Evolutionary conservation across 2,329 filamentous ascomycete species (phyloP).

Genomic region (Eutypa lata): DNA sequence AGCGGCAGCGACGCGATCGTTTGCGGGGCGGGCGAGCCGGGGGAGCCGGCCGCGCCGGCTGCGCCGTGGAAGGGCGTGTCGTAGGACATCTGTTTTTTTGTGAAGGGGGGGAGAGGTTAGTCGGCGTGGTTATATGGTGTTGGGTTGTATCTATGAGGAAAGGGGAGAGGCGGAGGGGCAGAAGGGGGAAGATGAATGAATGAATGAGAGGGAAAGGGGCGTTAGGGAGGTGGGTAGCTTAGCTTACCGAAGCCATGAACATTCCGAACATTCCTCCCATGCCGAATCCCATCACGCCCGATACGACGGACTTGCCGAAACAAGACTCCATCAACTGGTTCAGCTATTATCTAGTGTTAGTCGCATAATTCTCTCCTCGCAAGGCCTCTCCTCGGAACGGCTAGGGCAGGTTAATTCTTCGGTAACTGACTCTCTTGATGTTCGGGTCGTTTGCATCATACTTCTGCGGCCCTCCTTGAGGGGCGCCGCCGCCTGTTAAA

Average conservation of each 20-base stretch:
- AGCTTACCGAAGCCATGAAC: constrained; percentile 91
- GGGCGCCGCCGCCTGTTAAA: constrained; percentile 21
- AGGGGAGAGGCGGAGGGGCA: neutral
- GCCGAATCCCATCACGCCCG: constrained; percentile 89
- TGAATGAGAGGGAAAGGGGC: neutral
- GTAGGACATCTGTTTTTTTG: constrained; percentile 78
- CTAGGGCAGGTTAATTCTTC: neutral
- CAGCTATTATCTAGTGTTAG: constrained; percentile 52
- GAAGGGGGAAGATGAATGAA: constrained; percentile 1
- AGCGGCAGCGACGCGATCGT: constrained; percentile 67
- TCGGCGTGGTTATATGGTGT: constrained; percentile 1
- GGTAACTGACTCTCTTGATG: constrained; percentile 44
- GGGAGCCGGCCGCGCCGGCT: constrained; percentile 32
- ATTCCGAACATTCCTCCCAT: constrained; percentile 92
- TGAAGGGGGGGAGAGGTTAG: neutral
- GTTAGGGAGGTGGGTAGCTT: neutral
- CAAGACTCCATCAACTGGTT: constrained; percentile 88
- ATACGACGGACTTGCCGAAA: constrained; percentile 81
- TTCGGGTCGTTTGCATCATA: constrained; percentile 46
- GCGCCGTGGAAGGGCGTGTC: constrained; percentile 74
- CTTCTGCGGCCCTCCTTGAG: constrained; percentile 11
- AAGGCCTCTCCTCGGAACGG: neutral
- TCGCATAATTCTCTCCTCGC: neutral
- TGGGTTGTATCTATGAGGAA: neutral
- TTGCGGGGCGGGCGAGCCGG: too few relatives aligned